Evolutionary conservation across 176 grass and related monocot genomes (phyloP).

Genomic region (Poa pratensis): DNA sequence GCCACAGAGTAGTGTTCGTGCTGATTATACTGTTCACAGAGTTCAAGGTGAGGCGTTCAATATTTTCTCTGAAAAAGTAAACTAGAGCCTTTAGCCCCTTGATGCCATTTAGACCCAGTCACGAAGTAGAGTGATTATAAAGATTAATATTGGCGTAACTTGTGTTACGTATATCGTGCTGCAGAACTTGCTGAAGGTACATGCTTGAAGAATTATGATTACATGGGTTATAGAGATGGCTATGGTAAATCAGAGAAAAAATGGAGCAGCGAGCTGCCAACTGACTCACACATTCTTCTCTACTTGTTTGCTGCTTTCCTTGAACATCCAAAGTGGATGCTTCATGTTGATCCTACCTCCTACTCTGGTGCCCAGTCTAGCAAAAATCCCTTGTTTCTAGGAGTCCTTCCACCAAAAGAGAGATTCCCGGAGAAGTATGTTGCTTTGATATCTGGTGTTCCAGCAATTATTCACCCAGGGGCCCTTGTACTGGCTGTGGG

Average conservation of each 20-base stretch:
- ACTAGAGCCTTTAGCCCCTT: neutral
- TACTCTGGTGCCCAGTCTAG: slow-evolving; percentile 91
- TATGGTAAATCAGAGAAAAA: slow-evolving; percentile 77
- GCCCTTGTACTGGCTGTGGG: slow-evolving; percentile 85
- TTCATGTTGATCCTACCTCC: slow-evolving; percentile 88
- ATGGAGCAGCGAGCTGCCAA: slow-evolving; percentile 84
- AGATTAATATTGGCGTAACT: neutral
- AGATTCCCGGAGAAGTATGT: slow-evolving; percentile 97
- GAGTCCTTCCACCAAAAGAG: slow-evolving; percentile 94
- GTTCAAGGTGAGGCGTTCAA: slow-evolving; percentile 64
- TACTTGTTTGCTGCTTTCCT: slow-evolving; percentile 96
- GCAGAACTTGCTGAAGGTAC: slow-evolving; percentile 96
- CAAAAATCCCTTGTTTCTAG: slow-evolving; percentile 97
- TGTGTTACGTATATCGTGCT: slow-evolving; percentile 23
- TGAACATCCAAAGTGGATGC: slow-evolving; percentile 98
- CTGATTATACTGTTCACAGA: slow-evolving; percentile 88
- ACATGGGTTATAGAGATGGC: slow-evolving; percentile 70
- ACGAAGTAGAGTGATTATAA: neutral
- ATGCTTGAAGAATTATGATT: slow-evolving; percentile 92
- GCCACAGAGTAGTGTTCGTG: slow-evolving; percentile 75
- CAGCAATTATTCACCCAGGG: slow-evolving; percentile 88
- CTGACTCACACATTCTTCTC: slow-evolving; percentile 82
- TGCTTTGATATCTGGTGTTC: slow-evolving; percentile 80
- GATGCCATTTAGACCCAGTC: neutral
- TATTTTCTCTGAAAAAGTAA: slow-evolving; percentile 11